Base-by-base conservation (phyloP, 345 rosid genomes). In the Pistacia vera region DNA sequence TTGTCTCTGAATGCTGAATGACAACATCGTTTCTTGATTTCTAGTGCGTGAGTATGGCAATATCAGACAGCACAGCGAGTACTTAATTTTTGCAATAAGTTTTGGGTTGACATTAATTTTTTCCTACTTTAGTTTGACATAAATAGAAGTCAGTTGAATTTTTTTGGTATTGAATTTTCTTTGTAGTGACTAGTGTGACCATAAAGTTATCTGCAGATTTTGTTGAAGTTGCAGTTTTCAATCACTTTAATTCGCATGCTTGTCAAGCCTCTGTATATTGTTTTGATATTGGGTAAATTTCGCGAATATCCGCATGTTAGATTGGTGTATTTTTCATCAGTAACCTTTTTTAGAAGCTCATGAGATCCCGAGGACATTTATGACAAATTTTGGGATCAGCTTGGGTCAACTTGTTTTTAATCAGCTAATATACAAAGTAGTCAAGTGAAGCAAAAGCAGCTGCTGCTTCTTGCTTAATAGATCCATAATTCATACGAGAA, bases 1-100 rank as follows among this genome's bases (percentile, higher is more conserved):
- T 82, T 90, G 58, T 88, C 94, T 25, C 83, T 92, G 70, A n/a
- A n/a, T n/a, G n/a, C n/a, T n/a, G n/a, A 85, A 62, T 76, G 94
- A 90, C 38, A 81, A 73, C 66, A 77, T 88, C 36, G 87, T 81
- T 73, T 74, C 89, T 70, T 85, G 81, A 82, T 66, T 61, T 63
- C 61, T 35, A n/a, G n/a, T n/a, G n/a, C n/a, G n/a, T n/a, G 18
- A 38, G 20, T 54, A 38, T 69, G 74, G n/a, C n/a, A n/a, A n/a
- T n/a, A n/a, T n/a, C n/a, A n/a, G n/a, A n/a, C n/a, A n/a, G n/a
- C n/a, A n/a, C 5, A 41, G 8, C 7, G 7, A 63, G 33, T 49
- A 63, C 69, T 62, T 55, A 18, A 36, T 63, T 67, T 57, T 63
- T 52, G 59, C 17, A 41, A 56, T 63, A 56, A 74, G 54, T 22